Percentiles rank a stretch among this genome's conserved stretches.
Conservation (phyloP, 1,284 basidiomycete genomes). For the Moesziomyces sp. region DNA sequence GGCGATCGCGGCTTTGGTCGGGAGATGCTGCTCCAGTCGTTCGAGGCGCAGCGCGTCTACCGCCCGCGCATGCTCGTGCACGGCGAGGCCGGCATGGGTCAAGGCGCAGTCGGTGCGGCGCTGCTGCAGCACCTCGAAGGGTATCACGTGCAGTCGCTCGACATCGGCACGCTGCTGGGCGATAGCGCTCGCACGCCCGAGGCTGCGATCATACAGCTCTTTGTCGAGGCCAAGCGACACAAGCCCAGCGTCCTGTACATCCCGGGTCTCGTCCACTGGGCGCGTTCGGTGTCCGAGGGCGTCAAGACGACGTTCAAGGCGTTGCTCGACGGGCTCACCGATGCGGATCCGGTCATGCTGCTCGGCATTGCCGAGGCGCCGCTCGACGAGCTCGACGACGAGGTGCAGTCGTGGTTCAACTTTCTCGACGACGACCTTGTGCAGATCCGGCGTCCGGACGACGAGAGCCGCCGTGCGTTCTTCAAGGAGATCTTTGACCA, state of each 20-base stretch:
- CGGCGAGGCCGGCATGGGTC: slow-evolving; percentile 88
- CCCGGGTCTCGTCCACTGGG: slow-evolving; percentile 88
- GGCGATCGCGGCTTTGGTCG: slow-evolving; percentile 59
- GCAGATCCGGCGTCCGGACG: slow-evolving; percentile 69
- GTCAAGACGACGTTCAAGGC: slow-evolving; percentile 85
- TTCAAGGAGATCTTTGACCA: slow-evolving; percentile 73
- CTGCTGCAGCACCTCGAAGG: slow-evolving; percentile 93
- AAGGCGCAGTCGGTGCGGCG: slow-evolving; percentile 87
- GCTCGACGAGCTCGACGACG: slow-evolving; percentile 78
- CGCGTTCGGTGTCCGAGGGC: slow-evolving; percentile 82
- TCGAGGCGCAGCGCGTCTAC: slow-evolving; percentile 90
- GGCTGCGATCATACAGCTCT: slow-evolving; percentile 93
- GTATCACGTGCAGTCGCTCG: slow-evolving; percentile 91
- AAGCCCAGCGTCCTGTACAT: slow-evolving; percentile 96
- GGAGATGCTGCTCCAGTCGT: slow-evolving; percentile 73
- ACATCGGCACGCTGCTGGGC: slow-evolving; percentile 86
- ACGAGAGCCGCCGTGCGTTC: slow-evolving; percentile 78
- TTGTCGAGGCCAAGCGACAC: slow-evolving; percentile 95
- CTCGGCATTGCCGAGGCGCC: slow-evolving; percentile 86
- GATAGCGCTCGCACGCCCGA: slow-evolving; percentile 91
- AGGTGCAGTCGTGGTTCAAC: slow-evolving; percentile 94
- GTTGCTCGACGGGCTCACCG: slow-evolving; percentile 87
- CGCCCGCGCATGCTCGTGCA: slow-evolving; percentile 88
- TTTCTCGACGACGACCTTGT: slow-evolving; percentile 79
- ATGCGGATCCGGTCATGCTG: slow-evolving; percentile 90